A percentile compares a stretch with the other conserved stretches of the same genome.
Conservation (phyloP, 1,284 basidiomycete genomes). For the Porogramme epimiltina region DNA sequence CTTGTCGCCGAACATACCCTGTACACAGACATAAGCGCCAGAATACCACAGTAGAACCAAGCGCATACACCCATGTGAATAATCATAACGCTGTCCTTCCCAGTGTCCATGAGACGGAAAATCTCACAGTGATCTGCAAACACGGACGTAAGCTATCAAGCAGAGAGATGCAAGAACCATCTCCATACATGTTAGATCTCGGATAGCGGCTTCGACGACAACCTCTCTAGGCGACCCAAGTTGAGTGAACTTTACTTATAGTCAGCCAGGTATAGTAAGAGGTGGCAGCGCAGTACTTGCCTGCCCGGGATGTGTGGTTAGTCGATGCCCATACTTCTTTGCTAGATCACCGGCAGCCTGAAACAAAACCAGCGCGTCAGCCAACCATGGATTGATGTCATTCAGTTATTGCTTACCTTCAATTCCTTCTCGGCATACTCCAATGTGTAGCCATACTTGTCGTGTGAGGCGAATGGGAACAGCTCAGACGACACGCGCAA, state of each 20-base stretch:
- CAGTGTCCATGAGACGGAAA: slow-evolving; percentile 82
- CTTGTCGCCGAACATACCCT: slow-evolving; percentile 85
- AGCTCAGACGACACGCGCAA: slow-evolving; percentile 87
- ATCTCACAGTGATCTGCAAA: slow-evolving; percentile 76
- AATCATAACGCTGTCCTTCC: slow-evolving; percentile 77
- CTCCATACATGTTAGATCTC: slow-evolving; percentile 66
- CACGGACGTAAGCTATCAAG: background rate
- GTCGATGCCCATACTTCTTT: slow-evolving; percentile 73
- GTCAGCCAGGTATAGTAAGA: background rate
- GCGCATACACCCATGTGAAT: slow-evolving; percentile 65
- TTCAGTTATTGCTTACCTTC: slow-evolving; percentile 28
- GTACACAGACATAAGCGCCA: background rate
- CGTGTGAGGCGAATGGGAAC: slow-evolving; percentile 90
- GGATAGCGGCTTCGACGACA: slow-evolving; percentile 75
- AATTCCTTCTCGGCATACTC: slow-evolving; percentile 63
- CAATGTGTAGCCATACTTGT: slow-evolving; percentile 78
- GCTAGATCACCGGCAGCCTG: slow-evolving; percentile 74
- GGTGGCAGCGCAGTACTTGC: slow-evolving; percentile 5
- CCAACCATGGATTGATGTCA: background rate
- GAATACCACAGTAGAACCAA: no score
- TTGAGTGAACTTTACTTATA: slow-evolving; percentile 69
- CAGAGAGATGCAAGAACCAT: background rate
- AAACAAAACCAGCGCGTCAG: background rate
- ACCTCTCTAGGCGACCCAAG: slow-evolving; percentile 75
- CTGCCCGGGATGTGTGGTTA: slow-evolving; percentile 84